phyloP scores from a whole-genome alignment of 2,329 filamentous ascomycete species.

The Myriosclerotinia scirpicola region DNA sequence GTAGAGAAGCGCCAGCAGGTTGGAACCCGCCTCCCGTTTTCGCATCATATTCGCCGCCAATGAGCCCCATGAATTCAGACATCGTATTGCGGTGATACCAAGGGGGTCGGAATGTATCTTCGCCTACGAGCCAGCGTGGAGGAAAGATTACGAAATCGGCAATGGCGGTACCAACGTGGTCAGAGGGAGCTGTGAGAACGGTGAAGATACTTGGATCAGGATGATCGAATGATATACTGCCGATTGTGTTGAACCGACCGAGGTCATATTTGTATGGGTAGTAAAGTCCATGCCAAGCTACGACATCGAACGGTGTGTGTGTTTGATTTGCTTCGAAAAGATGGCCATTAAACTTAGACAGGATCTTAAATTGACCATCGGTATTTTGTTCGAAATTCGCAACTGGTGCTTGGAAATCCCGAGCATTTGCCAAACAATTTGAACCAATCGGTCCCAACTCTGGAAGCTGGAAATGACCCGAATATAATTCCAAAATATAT shows the following conservation, averaged over 20 bases:
- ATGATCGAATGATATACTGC: conserved; percentile 72
- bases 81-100: conserved; percentile 67
- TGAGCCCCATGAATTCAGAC: conserved; percentile 66
- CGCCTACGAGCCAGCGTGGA: conserved; percentile 61
- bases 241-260: conserved; percentile 73
- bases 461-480: conserved; percentile 69
- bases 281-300: conserved; percentile 79
- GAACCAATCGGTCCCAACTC: conserved; percentile 73
- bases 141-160: conserved; percentile 67
- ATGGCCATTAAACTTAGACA: conserved; percentile 65
- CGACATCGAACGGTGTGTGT: conserved; percentile 76
- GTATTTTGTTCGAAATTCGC: conserved; percentile 65
- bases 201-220: conserved; percentile 78
- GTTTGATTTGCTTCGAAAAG: conserved; percentile 65
- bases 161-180: conserved; percentile 56
- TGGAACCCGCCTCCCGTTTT: conserved; percentile 58
- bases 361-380: conserved; percentile 49
- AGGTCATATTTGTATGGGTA: conserved; percentile 82
- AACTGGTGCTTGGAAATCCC: conserved; percentile 73
- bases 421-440: conserved; percentile 70
- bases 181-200: conserved; percentile 58
- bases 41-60: conserved; percentile 60
- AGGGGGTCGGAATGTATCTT: conserved; percentile 59
- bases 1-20: conserved; percentile 60
- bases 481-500: conserved; percentile 74